These are phyloP conservation scores for Gracilaria vermiculophylla DNA, from an alignment of 23 red algal species.

Conservation along the genomic window DNA sequence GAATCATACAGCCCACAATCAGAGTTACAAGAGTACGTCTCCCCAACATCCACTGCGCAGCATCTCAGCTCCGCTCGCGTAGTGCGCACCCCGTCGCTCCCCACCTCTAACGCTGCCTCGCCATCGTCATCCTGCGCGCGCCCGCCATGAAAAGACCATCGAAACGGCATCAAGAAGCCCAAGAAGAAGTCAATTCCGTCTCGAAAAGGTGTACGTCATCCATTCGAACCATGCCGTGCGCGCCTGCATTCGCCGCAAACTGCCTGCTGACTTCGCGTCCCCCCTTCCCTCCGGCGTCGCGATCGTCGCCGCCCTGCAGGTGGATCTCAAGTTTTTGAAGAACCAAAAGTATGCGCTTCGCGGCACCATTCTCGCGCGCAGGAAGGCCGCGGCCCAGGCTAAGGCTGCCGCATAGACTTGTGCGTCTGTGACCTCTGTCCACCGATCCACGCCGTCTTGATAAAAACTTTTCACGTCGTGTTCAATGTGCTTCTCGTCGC, in stretches of 20 bases:
- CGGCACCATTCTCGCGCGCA: constrained; percentile 65
- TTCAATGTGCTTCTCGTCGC: not conserved
- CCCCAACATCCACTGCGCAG: not conserved
- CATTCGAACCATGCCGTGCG: not conserved
- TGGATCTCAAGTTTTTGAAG: constrained; percentile 92
- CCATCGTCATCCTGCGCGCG: not conserved
- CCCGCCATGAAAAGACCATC: constrained; percentile 43
- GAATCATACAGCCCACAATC: constrained; percentile 95
- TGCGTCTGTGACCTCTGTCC: not conserved
- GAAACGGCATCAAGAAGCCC: constrained; percentile 95
- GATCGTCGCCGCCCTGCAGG: not conserved
- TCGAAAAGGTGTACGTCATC: constrained; percentile 62
- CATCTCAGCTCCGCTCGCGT: not conserved
- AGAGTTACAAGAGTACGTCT: constrained; percentile 78
- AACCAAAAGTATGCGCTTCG: constrained; percentile 88
- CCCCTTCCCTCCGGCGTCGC: not conserved
- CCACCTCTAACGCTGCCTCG: not conserved
- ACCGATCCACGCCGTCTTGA: not conserved
- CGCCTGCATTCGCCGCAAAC: not conserved
- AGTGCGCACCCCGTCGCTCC: no score
- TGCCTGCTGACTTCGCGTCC: not conserved
- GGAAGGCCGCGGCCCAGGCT: not conserved
- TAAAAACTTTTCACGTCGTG: not conserved
- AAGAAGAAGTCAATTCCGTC: constrained; percentile 57
- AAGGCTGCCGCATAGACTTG: constrained; percentile 4